These are phyloP conservation scores for Cytidiella melzeri DNA, from an alignment of 768 basidiomycete genomes.

Conservation along the genomic window DNA sequence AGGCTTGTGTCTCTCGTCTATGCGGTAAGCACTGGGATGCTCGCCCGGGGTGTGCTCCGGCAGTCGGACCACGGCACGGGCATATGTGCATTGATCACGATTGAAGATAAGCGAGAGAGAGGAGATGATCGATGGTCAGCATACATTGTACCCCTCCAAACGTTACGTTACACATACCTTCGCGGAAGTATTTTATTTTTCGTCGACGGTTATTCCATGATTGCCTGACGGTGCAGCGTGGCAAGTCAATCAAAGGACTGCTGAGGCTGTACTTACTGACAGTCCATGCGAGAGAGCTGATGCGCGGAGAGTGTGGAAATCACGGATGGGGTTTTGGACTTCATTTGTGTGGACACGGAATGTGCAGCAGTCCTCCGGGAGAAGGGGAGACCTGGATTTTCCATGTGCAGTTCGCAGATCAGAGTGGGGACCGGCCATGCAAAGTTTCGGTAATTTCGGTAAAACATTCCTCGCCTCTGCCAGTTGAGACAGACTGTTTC, in stretches of 20 bases:
- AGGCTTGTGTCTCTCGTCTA: too few relatives aligned
- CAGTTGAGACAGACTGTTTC: not conserved
- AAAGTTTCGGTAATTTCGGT: not conserved
- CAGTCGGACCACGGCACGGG: conserved; percentile 5
- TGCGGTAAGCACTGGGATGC: too few relatives aligned
- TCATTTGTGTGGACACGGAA: conserved; percentile 4
- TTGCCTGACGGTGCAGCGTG: not conserved
- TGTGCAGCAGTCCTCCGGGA: conserved; percentile 6
- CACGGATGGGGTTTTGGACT: not conserved
- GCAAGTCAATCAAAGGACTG: not conserved
- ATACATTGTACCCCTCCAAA: not conserved
- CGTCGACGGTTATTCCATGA: not conserved
- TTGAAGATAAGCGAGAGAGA: conserved; percentile 12
- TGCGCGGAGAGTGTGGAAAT: conserved; percentile 2
- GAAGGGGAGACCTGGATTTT: conserved; percentile 3
- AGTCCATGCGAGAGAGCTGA: not conserved
- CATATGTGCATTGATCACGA: conserved; percentile 8
- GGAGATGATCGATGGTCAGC: conserved; percentile 8
- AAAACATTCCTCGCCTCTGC: not conserved
- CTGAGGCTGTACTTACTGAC: too few relatives aligned
- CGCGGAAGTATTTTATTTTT: not conserved
- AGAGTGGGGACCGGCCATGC: not conserved
- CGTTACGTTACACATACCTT: not conserved
- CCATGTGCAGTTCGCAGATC: conserved; percentile 9
- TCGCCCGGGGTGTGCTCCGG: conserved; percentile 1